Percentiles rank a stretch among this genome's conserved stretches.
Evolutionary conservation across 768 basidiomycete genomes (phyloP).

Genomic region (Rhizopogon roseolus): DNA sequence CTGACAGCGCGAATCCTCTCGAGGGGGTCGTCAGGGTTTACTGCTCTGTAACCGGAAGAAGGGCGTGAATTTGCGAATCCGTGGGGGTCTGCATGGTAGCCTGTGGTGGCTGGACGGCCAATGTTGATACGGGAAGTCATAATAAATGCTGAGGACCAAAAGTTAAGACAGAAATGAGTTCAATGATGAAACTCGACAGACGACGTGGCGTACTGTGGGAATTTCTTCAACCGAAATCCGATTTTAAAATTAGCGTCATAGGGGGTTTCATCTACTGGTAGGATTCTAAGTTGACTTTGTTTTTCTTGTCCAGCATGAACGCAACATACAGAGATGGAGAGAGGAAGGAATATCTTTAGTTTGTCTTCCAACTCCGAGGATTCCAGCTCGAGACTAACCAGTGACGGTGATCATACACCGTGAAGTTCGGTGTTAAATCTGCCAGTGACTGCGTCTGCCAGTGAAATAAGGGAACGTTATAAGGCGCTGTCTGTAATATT

Average conservation of each 20-base stretch:
- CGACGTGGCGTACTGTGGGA: conserved; percentile 1
- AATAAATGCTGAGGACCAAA: conserved; percentile 10
- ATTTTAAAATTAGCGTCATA: neutral
- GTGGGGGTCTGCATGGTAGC: conserved; percentile 67
- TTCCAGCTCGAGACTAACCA: neutral
- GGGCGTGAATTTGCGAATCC: conserved; percentile 71
- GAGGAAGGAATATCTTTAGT: conserved; percentile 24
- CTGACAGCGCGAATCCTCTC: conserved; percentile 70
- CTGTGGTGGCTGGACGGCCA: conserved; percentile 59
- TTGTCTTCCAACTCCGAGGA: conserved; percentile 5
- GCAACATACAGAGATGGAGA: neutral
- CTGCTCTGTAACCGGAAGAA: conserved; percentile 70
- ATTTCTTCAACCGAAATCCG: neutral
- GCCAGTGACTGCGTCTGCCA: conserved; percentile 53
- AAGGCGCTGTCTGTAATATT: conserved; percentile 68
- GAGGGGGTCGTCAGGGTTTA: conserved; percentile 76
- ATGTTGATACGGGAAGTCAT: conserved; percentile 86
- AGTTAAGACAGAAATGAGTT: neutral
- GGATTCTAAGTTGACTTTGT: too few species aligned
- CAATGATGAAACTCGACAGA: neutral
- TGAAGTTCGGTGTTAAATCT: conserved; percentile 68
- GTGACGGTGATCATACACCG: neutral
- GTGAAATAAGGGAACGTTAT: conserved; percentile 74
- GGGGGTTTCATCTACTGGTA: neutral
- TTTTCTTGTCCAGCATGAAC: neutral